These are phyloP conservation scores for Aulographum hederae DNA, from an alignment of 2,329 filamentous ascomycete species.

Conservation along the genomic window DNA sequence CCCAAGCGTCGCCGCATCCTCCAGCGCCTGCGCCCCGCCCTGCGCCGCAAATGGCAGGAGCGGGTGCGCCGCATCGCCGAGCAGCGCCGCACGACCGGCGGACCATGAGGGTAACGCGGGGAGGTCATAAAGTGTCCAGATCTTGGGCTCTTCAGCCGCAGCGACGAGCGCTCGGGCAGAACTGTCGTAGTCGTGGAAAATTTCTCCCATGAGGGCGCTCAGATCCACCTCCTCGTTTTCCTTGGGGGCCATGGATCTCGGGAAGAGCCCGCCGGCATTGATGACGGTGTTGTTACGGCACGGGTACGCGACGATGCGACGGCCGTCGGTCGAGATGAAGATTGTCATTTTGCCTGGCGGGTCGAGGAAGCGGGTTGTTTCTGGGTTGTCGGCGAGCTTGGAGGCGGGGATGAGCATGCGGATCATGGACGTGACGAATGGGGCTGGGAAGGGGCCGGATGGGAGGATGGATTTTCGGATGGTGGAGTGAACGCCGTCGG, in stretches of 20 bases:
- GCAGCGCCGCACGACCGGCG: conserved; percentile 32
- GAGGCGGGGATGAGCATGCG: conserved; percentile 34
- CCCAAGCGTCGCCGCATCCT: conserved; percentile 43
- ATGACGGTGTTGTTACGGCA: conserved; percentile 26
- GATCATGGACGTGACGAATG: conserved; percentile 37
- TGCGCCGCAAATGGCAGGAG: conserved; percentile 46
- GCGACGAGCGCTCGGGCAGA: conserved; percentile 19
- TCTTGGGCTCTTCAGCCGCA: conserved; percentile 19
- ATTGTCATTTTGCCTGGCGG: conserved; percentile 23
- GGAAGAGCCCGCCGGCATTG: conserved; percentile 27
- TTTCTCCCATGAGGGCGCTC: conserved; percentile 15
- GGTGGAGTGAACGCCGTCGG: conserved; percentile 30
- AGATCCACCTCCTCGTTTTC: conserved; percentile 18
- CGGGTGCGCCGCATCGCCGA: conserved; percentile 52
- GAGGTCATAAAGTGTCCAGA: conserved; percentile 46
- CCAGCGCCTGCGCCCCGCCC: conserved; percentile 45
- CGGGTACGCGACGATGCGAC: conserved; percentile 29
- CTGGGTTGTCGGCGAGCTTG: conserved; percentile 20
- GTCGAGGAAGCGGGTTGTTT: conserved; percentile 18
- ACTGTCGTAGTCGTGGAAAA: conserved; percentile 21
- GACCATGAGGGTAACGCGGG: conserved; percentile 36
- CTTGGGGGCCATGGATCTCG: conserved; percentile 9
- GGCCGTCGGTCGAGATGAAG: conserved; percentile 23
- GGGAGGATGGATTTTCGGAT: conserved; percentile 5
- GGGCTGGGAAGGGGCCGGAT: conserved; percentile 18